Base-by-base conservation (phyloP, 345 rosid species). In the Dimocarpus longan region DNA sequence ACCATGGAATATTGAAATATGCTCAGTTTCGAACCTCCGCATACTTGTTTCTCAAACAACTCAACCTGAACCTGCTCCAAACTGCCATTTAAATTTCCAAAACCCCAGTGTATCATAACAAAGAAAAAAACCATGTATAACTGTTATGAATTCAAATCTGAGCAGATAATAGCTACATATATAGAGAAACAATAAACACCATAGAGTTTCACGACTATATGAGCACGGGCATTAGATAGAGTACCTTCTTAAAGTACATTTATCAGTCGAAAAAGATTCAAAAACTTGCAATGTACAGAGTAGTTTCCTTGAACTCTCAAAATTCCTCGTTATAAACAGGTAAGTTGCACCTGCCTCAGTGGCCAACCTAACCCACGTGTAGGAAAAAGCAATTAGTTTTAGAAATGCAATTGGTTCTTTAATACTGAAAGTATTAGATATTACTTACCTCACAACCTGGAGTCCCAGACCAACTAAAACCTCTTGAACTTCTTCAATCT, bases 61-160 rank as follows among this genome's bases (percentile, higher is more conserved):
- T 89, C 88, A 78, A 86, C 91, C 87, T 96, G 99, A 87, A 88
- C 87, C 83, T 88, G 89, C 91, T 94, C 99, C 92, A 94, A 86
- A 90, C 99, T 96, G 98, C 86, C 87, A 91, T 85, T 85, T 80
- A 87, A 84, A 88, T 86, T 83, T 80, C 87, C 84, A 84, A 81
- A 83, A 85, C 83, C 85, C 81, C 75, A 82, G 69, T 80, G 86
- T 80, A 82, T 77, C 83, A 84, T 80, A 80, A 80, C 42, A 75
- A 76, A 73, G 67, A 77, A 85, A 86, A 0, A 78, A 76, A 42
- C 28, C 52, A 44, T 48, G 44, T 22, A 70, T 37, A 74, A 24
- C 71, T 12, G 43, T 32, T 43, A 26, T 59, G 32, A 71, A 62
- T 32, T 63, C 39, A 69, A 78, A 46, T 46, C 52, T 56, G 40